Base-by-base conservation (phyloP, 352 stramenopile species). In the Phytophthora sojae region DNA sequence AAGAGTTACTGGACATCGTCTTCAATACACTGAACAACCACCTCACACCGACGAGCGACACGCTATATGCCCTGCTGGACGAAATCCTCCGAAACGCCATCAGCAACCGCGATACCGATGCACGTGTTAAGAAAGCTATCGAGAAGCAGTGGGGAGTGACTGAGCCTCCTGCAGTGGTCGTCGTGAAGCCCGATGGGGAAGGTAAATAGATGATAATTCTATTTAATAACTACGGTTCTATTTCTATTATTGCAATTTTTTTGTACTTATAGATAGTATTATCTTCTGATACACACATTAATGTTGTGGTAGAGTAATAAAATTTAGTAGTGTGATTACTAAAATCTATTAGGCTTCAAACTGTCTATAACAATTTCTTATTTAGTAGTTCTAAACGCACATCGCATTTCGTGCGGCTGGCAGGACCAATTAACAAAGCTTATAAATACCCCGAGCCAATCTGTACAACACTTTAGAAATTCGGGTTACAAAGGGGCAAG, bases 51-150 rank as follows among this genome's bases (percentile, higher is more conserved):
- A 23, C 44, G 6, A 82, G 77, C 49, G 64, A 72, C 39, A 76
- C 69, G 17, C 30, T 92, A 45, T 57, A 75, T 3, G 35, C 56
- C 15, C 83, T 79, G 64, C 77, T 80, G 51, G 44, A 72, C 6
- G 47, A 83, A n/a, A 25, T 73, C 7, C 51, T 93, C 30, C 49
- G 64, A 32, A n/a, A 44, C 2, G 29, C 82, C 21, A 23, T 87
- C 37, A 78, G 80, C 50, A 62, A 69, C 25, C 53, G 32, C 9
- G 45, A 69, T 19, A 69, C 68, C 5, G 86, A 91, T 61, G 49
- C 61, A 25, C 82, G 86, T 35, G 62, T 93, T 21, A 70, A 60
- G 11, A 64, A 55, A 9, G 76, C 71, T 8, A 71, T 93, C 42
- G 11, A 49, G 21, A 26, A 58, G 11, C 75, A 85, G 54, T 79